phyloP scores from a whole-genome alignment of 257 asterid genomes.

The Sherardia arvensis region DNA sequence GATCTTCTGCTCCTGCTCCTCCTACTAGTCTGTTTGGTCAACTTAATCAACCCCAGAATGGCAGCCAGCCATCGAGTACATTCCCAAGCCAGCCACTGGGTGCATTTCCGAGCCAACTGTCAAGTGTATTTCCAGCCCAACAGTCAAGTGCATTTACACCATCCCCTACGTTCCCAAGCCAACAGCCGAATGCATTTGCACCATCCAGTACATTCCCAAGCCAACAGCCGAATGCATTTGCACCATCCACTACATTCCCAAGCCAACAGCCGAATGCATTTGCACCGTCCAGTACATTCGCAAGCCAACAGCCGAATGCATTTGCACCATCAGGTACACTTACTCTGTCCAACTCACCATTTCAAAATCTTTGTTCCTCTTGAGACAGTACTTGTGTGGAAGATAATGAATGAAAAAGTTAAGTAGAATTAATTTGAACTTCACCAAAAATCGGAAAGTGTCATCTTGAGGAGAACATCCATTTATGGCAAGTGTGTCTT shows the following conservation, averaged over 20 bases:
- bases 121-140: background rate
- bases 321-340: slow-evolving; percentile 17
- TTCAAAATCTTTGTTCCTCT: no score
- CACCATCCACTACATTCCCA: background rate
- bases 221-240: no score
- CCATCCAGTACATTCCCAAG: no score
- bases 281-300: background rate
- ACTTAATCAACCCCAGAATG: slow-evolving; percentile 35
- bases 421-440: no score
- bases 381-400: no score
- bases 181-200: no score
- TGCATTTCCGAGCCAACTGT: background rate
- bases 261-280: background rate
- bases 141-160: background rate
- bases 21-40: slow-evolving; percentile 62
- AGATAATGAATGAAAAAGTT: no score
- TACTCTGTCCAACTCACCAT: slow-evolving; percentile 30
- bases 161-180: no score
- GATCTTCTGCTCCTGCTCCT: slow-evolving; percentile 48
- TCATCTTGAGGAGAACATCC: no score
- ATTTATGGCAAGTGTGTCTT: no score
- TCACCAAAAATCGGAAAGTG: no score
- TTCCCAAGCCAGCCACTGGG: slow-evolving; percentile 12
- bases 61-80: slow-evolving; percentile 32
- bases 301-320: background rate